These are phyloP conservation scores for Penicillium angulare DNA, from an alignment of 495 filamentous ascomycete genomes.

Conservation along the genomic window DNA sequence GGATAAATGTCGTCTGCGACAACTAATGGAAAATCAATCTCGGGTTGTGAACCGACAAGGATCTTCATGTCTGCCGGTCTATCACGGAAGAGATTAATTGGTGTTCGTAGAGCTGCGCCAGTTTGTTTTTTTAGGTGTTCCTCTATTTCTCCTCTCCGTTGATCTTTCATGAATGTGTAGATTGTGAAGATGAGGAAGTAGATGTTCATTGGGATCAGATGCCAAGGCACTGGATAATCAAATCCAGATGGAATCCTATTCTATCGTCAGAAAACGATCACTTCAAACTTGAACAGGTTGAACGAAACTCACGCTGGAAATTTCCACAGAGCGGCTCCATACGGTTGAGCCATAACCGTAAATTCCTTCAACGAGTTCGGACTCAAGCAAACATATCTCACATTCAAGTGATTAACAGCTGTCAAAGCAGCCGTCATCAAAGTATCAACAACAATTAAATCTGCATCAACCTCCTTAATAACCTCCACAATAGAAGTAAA, in stretches of 20 bases:
- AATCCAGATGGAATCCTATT: not conserved
- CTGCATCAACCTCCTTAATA: not conserved
- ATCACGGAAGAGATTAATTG: not conserved
- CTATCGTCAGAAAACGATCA: not conserved
- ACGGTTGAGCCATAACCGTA: not conserved
- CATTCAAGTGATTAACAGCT: not conserved
- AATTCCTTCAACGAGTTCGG: conserved; percentile 1
- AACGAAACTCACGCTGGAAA: not conserved
- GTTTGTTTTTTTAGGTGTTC: not conserved
- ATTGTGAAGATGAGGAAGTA: not conserved
- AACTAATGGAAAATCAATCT: conserved; percentile 1
- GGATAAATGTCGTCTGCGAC: not conserved
- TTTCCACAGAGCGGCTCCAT: not conserved
- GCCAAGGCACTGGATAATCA: not conserved
- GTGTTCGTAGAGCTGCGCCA: not conserved
- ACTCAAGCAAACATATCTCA: not conserved
- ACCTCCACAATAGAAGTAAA: not conserved
- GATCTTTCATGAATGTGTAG: not conserved
- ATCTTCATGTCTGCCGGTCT: not conserved
- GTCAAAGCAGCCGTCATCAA: conserved; percentile 1
- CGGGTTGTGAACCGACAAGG: not conserved
- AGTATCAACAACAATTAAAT: not conserved
- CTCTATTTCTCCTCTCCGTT: not conserved
- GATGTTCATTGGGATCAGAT: not conserved
- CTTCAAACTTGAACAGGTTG: too few species aligned